A percentile compares a stretch with the other conserved stretches of the same genome.
These are phyloP conservation scores for Rhizopogon vesiculosus DNA, from an alignment of 768 basidiomycete genomes.

Conservation along the genomic window DNA sequence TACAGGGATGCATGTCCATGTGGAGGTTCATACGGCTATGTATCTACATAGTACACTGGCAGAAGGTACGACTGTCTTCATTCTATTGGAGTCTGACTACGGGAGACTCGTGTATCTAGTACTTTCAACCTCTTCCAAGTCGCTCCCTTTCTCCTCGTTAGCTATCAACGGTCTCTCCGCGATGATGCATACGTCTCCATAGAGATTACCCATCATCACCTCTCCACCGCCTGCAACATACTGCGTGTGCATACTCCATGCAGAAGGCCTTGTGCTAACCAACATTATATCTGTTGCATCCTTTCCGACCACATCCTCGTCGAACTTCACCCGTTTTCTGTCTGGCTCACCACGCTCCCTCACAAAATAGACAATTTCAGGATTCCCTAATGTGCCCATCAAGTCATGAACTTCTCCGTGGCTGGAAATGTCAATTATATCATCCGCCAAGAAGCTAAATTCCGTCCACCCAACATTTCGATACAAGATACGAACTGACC, in stretches of 20 bases:
- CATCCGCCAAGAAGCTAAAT: neutral
- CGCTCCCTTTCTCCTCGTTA: neutral
- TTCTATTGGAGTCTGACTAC: too few relatives aligned
- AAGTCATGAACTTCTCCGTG: neutral
- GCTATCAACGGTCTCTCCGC: neutral
- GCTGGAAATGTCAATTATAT: neutral
- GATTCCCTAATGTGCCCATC: neutral
- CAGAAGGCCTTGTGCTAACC: neutral
- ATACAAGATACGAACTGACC: conserved; percentile 2
- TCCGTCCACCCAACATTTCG: neutral
- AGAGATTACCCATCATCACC: neutral
- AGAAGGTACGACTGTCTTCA: too few relatives aligned
- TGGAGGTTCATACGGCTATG: neutral
- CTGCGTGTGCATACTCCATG: neutral
- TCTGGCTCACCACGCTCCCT: neutral
- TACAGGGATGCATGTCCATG: too few relatives aligned
- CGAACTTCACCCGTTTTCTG: neutral
- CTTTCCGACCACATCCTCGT: neutral
- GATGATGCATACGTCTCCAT: conserved; percentile 2
- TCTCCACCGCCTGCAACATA: neutral
- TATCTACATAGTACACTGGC: too few relatives aligned
- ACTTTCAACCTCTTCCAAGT: neutral
- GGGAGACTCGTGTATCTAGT: neutral
- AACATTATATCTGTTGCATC: neutral
- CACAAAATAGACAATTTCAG: neutral